Percentiles rank a stretch among this genome's conserved stretches.
Conservation (phyloP, 2,329 filamentous ascomycete genomes). For the Calonectria pauciramosa region DNA sequence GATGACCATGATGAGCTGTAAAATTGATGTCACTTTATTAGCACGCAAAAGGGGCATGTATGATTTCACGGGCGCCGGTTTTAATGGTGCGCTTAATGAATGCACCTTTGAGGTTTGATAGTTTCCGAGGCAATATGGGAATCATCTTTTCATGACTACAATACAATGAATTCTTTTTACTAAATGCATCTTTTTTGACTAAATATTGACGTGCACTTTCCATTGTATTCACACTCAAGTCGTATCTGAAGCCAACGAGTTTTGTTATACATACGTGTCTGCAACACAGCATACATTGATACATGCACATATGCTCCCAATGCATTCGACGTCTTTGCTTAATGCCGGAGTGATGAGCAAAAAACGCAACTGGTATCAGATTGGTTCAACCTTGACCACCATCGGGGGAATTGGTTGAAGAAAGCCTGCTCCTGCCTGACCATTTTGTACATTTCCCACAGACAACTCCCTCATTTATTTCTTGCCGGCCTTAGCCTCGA, state of each 20-base stretch:
- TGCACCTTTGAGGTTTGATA: slow-evolving; percentile 44
- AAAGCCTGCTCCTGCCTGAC: slow-evolving; percentile 19
- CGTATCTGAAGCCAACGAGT: background rate
- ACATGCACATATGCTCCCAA: slow-evolving; percentile 27
- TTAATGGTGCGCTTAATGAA: slow-evolving; percentile 44
- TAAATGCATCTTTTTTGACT: background rate
- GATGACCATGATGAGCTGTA: slow-evolving; percentile 83
- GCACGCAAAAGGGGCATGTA: slow-evolving; percentile 47
- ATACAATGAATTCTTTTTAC: slow-evolving; percentile 25
- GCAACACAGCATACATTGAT: slow-evolving; percentile 25
- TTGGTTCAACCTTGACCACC: slow-evolving; percentile 30
- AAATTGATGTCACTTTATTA: slow-evolving; percentile 51
- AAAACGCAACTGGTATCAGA: slow-evolving; percentile 15
- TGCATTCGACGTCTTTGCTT: slow-evolving; percentile 16
- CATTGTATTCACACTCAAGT: background rate
- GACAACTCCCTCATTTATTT: slow-evolving; percentile 68
- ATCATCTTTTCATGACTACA: slow-evolving; percentile 41
- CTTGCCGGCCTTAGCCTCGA: slow-evolving; percentile 86
- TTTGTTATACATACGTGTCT: slow-evolving; percentile 30
- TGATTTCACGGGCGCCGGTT: slow-evolving; percentile 52
- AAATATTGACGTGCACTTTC: background rate
- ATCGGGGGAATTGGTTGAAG: slow-evolving; percentile 10
- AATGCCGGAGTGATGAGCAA: slow-evolving; percentile 19
- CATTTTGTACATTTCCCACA: slow-evolving; percentile 39
- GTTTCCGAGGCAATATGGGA: slow-evolving; percentile 45